Evolutionary conservation across 2,329 filamentous ascomycete genomes (phyloP).

Genomic region (Ophiostoma sp.): DNA sequence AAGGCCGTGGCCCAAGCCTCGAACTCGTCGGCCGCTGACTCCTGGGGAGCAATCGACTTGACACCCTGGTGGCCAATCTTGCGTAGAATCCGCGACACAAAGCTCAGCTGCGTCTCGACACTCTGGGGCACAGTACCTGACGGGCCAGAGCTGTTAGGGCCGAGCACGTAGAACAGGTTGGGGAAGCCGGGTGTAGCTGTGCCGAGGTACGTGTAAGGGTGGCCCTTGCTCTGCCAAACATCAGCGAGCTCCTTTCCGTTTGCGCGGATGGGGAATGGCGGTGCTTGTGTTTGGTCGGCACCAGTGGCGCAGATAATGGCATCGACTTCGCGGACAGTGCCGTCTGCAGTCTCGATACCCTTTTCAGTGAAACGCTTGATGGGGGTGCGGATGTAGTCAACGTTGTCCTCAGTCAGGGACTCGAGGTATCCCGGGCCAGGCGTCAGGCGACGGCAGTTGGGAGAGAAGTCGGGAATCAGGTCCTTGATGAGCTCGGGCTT

Average conservation of each 20-base stretch:
- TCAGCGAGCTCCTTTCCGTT: slow-evolving; percentile 48
- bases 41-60: slow-evolving; percentile 29
- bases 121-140: slow-evolving; percentile 25
- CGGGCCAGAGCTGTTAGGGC: slow-evolving; percentile 23
- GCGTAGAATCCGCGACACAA: slow-evolving; percentile 46
- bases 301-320: slow-evolving; percentile 65
- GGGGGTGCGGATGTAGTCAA: slow-evolving; percentile 52
- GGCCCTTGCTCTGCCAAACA: slow-evolving; percentile 54
- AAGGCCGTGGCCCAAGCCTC: slow-evolving; percentile 32
- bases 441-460: slow-evolving; percentile 59
- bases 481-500: slow-evolving; percentile 52
- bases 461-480: slow-evolving; percentile 58
- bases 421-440: slow-evolving; percentile 64
- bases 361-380: slow-evolving; percentile 55
- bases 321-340: slow-evolving; percentile 52
- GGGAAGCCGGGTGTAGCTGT: slow-evolving; percentile 34
- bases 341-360: slow-evolving; percentile 57
- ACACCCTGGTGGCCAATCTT: slow-evolving; percentile 46
- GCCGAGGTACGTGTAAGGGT: slow-evolving; percentile 48
- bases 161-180: slow-evolving; percentile 30
- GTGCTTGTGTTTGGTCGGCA: slow-evolving; percentile 54
- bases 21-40: slow-evolving; percentile 28
- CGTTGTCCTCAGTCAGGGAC: slow-evolving; percentile 55
- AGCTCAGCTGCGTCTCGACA: slow-evolving; percentile 30
- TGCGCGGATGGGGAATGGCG: slow-evolving; percentile 55